Evolutionary conservation across 2,329 filamentous ascomycete species (phyloP).

Genomic region (Alternaria sp.): DNA sequence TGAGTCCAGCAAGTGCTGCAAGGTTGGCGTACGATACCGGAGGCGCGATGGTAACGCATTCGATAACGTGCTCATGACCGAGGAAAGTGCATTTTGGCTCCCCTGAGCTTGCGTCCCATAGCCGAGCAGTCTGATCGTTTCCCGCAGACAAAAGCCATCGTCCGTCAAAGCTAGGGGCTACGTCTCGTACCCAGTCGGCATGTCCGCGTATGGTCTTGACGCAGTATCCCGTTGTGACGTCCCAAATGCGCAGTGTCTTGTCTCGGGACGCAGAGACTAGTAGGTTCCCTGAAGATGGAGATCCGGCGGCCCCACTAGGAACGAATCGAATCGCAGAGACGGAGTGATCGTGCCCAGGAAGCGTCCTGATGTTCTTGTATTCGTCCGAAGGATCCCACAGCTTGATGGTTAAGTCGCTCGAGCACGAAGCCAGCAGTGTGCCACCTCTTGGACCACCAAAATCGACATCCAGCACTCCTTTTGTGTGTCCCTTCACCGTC

Average conservation of each 20-base stretch:
- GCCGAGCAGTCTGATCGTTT: slow-evolving; percentile 78
- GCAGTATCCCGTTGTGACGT: slow-evolving; percentile 90
- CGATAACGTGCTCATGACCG: slow-evolving; percentile 84
- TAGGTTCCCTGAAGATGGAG: slow-evolving; percentile 80
- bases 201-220: slow-evolving; percentile 89
- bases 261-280: slow-evolving; percentile 87
- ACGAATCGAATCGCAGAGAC: slow-evolving; percentile 89
- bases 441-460: slow-evolving; percentile 84
- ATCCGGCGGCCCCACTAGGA: slow-evolving; percentile 78
- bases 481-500: slow-evolving; percentile 91
- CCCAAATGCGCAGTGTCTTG: slow-evolving; percentile 86
- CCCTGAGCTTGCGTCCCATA: slow-evolving; percentile 81
- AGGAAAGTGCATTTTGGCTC: slow-evolving; percentile 81
- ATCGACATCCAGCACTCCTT: slow-evolving; percentile 85
- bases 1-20: slow-evolving; percentile 77
- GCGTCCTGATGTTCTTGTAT: slow-evolving; percentile 92
- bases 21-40: slow-evolving; percentile 78
- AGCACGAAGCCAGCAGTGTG: slow-evolving; percentile 81
- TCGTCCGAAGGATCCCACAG: slow-evolving; percentile 91
- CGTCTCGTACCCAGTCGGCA: slow-evolving; percentile 88
- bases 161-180: slow-evolving; percentile 81
- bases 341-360: slow-evolving; percentile 90
- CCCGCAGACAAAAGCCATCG: slow-evolving; percentile 82
- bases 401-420: slow-evolving; percentile 90
- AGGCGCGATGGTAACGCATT: slow-evolving; percentile 88